A percentile compares a stretch with the other conserved stretches of the same genome.
Conservation (phyloP, 2,329 filamentous ascomycete genomes). For the Cercospora canescens region DNA sequence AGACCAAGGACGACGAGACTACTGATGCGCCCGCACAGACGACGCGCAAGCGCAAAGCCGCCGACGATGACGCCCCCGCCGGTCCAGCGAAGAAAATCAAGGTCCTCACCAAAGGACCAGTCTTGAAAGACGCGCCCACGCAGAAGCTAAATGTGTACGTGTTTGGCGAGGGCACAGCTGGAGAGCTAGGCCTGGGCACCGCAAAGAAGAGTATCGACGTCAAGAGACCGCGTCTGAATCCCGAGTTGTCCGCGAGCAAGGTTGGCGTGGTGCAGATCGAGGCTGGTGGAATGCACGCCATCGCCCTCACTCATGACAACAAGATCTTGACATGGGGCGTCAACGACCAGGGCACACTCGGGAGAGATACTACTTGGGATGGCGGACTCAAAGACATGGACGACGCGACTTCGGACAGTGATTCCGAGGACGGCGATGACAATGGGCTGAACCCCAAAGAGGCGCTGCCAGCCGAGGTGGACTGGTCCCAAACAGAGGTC, state of each 20-base stretch:
- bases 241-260: conserved; percentile 55
- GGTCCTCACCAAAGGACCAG: conserved; percentile 31
- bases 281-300: conserved; percentile 78
- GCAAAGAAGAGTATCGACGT: conserved; percentile 69
- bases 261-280: conserved; percentile 73
- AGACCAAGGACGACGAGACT: conserved; percentile 9
- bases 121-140: conserved; percentile 66
- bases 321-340: conserved; percentile 85
- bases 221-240: conserved; percentile 71
- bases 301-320: conserved; percentile 76
- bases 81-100: conserved; percentile 35
- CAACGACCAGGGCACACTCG: conserved; percentile 80
- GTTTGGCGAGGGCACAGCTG: conserved; percentile 77
- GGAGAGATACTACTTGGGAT: conserved; percentile 69
- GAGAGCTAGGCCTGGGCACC: conserved; percentile 76
- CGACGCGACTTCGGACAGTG: conserved; percentile 57
- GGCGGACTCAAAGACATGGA: conserved; percentile 60
- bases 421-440: conserved; percentile 56
- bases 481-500: conserved; percentile 34
- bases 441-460: conserved; percentile 71
- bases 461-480: conserved; percentile 58
- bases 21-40: conserved; percentile 20
- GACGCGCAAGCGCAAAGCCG: conserved; percentile 32
- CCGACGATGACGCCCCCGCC: conserved; percentile 28
- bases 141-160: conserved; percentile 72